Conservation (phyloP, 352 stramenopile species). For the Peronospora destructor region DNA sequence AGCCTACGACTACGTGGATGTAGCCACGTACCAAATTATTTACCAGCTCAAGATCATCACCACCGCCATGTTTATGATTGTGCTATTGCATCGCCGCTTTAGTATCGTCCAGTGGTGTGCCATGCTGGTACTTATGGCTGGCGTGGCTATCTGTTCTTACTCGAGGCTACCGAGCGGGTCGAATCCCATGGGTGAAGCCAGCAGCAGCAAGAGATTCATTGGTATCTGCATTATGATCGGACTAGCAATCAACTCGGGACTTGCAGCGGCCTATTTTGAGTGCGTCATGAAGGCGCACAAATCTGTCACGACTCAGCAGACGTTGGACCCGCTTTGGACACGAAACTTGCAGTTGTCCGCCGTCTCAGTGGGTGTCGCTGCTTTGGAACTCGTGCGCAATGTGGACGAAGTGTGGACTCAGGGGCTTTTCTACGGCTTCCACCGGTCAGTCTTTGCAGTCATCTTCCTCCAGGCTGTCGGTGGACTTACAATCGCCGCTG, state of each 20-base stretch:
- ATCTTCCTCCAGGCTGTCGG: slow-evolving; percentile 80
- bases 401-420: slow-evolving; percentile 46
- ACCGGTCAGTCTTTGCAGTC: slow-evolving; percentile 60
- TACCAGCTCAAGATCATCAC: slow-evolving; percentile 90
- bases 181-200: slow-evolving; percentile 14
- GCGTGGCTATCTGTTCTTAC: slow-evolving; percentile 81
- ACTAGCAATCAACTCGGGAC: slow-evolving; percentile 78
- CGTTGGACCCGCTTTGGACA: slow-evolving; percentile 78
- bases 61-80: slow-evolving; percentile 85
- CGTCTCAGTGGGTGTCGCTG: slow-evolving; percentile 70
- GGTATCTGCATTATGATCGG: slow-evolving; percentile 75
- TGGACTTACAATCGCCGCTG: slow-evolving; percentile 75
- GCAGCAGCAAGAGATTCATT: slow-evolving; percentile 57
- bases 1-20: slow-evolving; percentile 85
- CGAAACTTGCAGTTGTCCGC: slow-evolving; percentile 81
- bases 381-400: slow-evolving; percentile 67
- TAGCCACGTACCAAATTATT: slow-evolving; percentile 87
- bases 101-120: slow-evolving; percentile 76
- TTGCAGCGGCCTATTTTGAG: slow-evolving; percentile 83
- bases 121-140: slow-evolving; percentile 82
- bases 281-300: slow-evolving; percentile 86
- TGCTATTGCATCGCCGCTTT: slow-evolving; percentile 80
- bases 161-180: slow-evolving; percentile 45
- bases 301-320: slow-evolving; percentile 57
- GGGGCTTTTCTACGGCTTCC: slow-evolving; percentile 80